Evolutionary conservation across 2,329 filamentous ascomycete species (phyloP).

Genomic region (Cladosporium halotolerans): DNA sequence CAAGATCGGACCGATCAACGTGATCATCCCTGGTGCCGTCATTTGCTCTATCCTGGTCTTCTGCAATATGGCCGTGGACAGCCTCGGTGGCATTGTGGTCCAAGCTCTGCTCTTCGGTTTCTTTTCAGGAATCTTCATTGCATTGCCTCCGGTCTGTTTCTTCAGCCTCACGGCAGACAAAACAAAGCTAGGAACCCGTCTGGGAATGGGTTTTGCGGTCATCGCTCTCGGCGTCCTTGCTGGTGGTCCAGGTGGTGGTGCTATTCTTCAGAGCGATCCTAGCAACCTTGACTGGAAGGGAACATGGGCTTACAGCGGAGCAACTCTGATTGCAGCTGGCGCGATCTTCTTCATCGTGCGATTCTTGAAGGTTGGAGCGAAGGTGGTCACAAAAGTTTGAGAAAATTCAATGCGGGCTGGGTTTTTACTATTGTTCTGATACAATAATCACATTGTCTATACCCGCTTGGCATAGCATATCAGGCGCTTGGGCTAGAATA

Average conservation of each 20-base stretch:
- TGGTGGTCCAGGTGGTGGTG: conserved; percentile 33
- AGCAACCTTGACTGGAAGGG: conserved; percentile 29
- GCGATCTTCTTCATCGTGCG: conserved; percentile 23
- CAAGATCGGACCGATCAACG: conserved; percentile 34
- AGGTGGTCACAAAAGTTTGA: conserved; percentile 25
- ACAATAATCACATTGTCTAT: no score
- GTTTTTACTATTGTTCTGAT: no score
- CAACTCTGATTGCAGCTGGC: conserved; percentile 20
- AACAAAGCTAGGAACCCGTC: conserved; percentile 37
- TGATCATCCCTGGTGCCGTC: conserved; percentile 27
- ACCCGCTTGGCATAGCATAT: no score
- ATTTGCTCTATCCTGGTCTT: conserved; percentile 32
- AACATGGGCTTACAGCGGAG: conserved; percentile 31
- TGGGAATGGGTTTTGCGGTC: conserved; percentile 35
- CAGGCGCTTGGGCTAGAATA: no score
- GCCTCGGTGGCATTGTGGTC: conserved; percentile 30
- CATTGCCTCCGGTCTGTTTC: conserved; percentile 37
- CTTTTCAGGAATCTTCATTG: conserved; percentile 40
- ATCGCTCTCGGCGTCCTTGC: conserved; percentile 29
- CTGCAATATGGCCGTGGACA: conserved; percentile 33
- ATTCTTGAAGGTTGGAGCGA: conserved; percentile 21
- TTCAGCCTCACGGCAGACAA: conserved; percentile 36
- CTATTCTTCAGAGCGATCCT: conserved; percentile 22
- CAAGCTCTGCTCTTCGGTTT: conserved; percentile 36
- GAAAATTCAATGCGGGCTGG: no score